These are phyloP conservation scores for Neocallimastix lanati DNA, from an alignment of 192 early-diverging fungal species.

Conservation along the genomic window DNA sequence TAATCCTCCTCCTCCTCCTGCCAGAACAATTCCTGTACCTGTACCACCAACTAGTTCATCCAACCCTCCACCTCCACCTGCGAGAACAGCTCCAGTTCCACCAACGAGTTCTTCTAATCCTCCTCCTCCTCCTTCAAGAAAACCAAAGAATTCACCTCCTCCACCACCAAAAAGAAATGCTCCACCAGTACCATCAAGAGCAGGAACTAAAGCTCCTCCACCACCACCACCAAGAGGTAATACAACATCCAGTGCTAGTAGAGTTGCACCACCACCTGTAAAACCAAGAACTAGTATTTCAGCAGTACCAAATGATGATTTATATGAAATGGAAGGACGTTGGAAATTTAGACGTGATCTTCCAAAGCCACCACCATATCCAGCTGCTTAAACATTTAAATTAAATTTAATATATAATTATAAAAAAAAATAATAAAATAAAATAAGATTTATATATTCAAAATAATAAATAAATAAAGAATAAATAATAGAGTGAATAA, in stretches of 20 bases:
- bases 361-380: neutral
- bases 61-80: too few species aligned
- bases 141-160: neutral
- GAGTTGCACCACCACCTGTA: neutral
- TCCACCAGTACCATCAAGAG: neutral
- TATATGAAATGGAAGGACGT: neutral
- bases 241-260: neutral
- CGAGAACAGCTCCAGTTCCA: too few species aligned
- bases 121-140: neutral
- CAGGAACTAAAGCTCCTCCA: neutral
- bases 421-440: too few species aligned
- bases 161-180: neutral
- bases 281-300: neutral
- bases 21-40: neutral
- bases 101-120: too few species aligned
- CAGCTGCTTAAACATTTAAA: neutral
- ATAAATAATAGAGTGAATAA: too few species aligned
- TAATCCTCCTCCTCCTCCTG: too few species aligned
- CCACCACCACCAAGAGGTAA: neutral
- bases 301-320: neutral
- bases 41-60: too few species aligned
- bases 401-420: too few species aligned
- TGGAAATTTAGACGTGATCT: neutral
- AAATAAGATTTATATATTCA: too few species aligned
- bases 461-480: too few species aligned